phyloP scores from a whole-genome alignment of 108 stramenopile genomes.

The Cyclotella sp. region DNA sequence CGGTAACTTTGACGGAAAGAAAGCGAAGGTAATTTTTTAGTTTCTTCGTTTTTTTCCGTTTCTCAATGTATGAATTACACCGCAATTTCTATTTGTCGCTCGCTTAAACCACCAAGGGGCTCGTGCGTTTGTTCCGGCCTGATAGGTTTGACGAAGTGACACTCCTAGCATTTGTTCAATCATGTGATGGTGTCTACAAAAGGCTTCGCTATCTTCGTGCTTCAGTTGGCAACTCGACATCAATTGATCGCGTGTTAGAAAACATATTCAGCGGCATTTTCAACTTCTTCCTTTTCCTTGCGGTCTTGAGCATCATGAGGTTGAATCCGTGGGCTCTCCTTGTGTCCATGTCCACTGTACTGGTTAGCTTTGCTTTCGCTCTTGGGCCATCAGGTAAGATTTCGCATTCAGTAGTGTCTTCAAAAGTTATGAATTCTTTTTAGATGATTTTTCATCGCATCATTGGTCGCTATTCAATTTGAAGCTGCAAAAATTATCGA shows the following conservation, averaged over 20 bases:
- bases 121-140: slow-evolving; percentile 70
- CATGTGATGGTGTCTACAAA: slow-evolving; percentile 76
- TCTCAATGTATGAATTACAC: neutral
- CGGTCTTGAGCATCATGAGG: slow-evolving; percentile 57
- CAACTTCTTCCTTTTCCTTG: slow-evolving; percentile 60
- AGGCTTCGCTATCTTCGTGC: slow-evolving; percentile 67
- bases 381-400: slow-evolving; percentile 54
- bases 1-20: slow-evolving; percentile 55
- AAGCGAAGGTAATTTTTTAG: slow-evolving; percentile 38
- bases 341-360: slow-evolving; percentile 68
- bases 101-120: neutral
- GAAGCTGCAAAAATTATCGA: slow-evolving; percentile 72
- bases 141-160: slow-evolving; percentile 60
- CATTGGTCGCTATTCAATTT: neutral
- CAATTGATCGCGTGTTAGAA: slow-evolving; percentile 79
- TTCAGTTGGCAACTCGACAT: slow-evolving; percentile 64
- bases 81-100: neutral
- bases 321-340: slow-evolving; percentile 81
- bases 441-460: neutral
- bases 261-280: slow-evolving; percentile 64
- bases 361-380: slow-evolving; percentile 80
- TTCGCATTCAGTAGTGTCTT: neutral
- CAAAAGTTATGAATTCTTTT: neutral
- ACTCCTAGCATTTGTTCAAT: slow-evolving; percentile 52
- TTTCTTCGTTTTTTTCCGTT: neutral